These are phyloP conservation scores for Dentipellis sp. DNA, from an alignment of 768 basidiomycete species.

Conservation along the genomic window DNA sequence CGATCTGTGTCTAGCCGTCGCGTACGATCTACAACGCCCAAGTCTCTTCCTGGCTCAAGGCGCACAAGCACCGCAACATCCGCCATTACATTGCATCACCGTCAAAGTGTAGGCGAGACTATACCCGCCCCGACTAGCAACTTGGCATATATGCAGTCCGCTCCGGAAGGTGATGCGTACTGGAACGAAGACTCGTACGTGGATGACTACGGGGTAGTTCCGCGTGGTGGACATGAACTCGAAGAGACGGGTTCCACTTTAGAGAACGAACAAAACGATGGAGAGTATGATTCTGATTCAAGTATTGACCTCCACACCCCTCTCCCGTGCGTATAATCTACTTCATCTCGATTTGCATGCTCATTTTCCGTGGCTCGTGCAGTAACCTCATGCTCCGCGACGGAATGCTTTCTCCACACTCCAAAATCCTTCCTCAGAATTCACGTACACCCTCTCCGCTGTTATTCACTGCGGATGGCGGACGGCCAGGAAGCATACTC, in stretches of 20 bases:
- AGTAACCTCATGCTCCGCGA: slow-evolving; percentile 31
- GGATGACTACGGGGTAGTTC: slow-evolving; percentile 20
- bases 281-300: slow-evolving; percentile 23
- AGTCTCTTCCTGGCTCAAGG: slow-evolving; percentile 11
- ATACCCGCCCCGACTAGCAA: too few relatives aligned
- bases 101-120: slow-evolving; percentile 15
- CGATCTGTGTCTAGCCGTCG: slow-evolving; percentile 12
- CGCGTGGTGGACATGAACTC: slow-evolving; percentile 16
- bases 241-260: slow-evolving; percentile 10
- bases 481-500: slow-evolving; percentile 17
- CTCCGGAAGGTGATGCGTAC: slow-evolving; percentile 4
- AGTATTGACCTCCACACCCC: slow-evolving; percentile 31
- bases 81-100: slow-evolving; percentile 9
- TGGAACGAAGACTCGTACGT: slow-evolving; percentile 21
- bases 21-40: not conserved
- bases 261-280: slow-evolving; percentile 21
- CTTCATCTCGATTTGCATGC: not conserved
- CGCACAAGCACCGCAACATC: slow-evolving; percentile 12
- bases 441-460: slow-evolving; percentile 8
- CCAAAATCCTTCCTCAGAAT: slow-evolving; percentile 27
- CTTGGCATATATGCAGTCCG: not conserved
- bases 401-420: slow-evolving; percentile 30
- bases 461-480: slow-evolving; percentile 12
- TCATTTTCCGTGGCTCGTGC: not conserved
- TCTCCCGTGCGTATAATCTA: slow-evolving; percentile 23